A percentile compares a stretch with the other conserved stretches of the same genome.
phyloP scores from a whole-genome alignment of 2,329 filamentous ascomycete species.

The Calonectria pteridis region DNA sequence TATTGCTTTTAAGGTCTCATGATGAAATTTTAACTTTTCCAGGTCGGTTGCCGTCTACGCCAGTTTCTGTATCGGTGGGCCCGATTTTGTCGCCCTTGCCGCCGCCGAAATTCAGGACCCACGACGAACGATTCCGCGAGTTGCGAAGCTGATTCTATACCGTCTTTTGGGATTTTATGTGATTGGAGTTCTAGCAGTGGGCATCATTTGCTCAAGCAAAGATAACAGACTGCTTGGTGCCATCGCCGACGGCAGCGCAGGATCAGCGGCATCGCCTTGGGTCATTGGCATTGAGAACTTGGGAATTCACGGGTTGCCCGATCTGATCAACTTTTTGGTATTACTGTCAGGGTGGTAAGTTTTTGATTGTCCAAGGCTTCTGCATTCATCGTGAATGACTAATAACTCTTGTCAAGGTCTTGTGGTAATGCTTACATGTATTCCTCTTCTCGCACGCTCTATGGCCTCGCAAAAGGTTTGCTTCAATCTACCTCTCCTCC shows the following conservation, averaged over 20 bases:
- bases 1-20: not conserved
- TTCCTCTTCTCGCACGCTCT: not conserved
- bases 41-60: constrained; percentile 68
- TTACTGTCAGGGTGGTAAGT: not conserved
- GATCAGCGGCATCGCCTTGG: constrained; percentile 64
- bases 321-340: constrained; percentile 65
- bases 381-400: not conserved
- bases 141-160: constrained; percentile 80
- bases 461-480: not conserved
- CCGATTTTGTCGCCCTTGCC: constrained; percentile 68
- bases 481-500: rapidly evolving
- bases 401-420: not conserved
- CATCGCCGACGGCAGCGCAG: not conserved
- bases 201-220: constrained; percentile 65
- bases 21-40: not conserved
- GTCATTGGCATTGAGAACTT: constrained; percentile 69
- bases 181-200: constrained; percentile 67
- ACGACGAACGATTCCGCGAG: constrained; percentile 71
- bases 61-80: constrained; percentile 74
- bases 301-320: constrained; percentile 61
- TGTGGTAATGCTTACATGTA: constrained; percentile 3
- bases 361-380: rapidly evolving
- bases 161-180: constrained; percentile 77
- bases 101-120: constrained; percentile 66
- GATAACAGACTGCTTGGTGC: constrained; percentile 35